Base-by-base conservation (phyloP, 192 early-diverging fungal genomes). In the Gorgonomyces haynaldii region DNA sequence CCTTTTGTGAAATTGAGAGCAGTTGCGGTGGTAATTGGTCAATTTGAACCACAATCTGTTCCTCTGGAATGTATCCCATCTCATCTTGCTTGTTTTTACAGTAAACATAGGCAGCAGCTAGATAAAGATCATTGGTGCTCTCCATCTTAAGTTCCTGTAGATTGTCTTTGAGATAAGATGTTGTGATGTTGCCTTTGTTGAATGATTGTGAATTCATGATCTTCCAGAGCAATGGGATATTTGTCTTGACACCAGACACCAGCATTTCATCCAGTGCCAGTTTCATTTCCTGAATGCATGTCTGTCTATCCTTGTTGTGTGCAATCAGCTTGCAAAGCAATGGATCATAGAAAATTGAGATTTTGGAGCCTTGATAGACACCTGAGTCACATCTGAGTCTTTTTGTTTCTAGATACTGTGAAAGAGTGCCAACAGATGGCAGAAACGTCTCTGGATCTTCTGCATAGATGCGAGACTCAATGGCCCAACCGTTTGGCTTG, bases 401-500 rank as follows among this genome's bases (percentile, higher is more conserved):
- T 26, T 49, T 50, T 0, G 92, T 88, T 57, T 96, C 92, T 22
- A 79, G 78, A 67, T 96, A 96, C 59, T 76, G 76, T 20, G 68
- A 64, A 38, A 96, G 74, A 25, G 81, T 77, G 36, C 92, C 92
- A 48, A 93, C 90, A 29, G 86, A 91, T 2, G 92, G 90, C 26
- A 96, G 66, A 69, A 88, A 93, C 62, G 82, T 89, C 40, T 84
- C 83, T 1, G 92, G 89, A 57, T 96, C 88, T 58, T 96, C 92
- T 21, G 92, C 92, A 57, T 96, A 96, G 10, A 96, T 87, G 39
- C 92, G 82, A 10, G 92, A 86, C 68, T 96, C 92, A 51, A 91
- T 78, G 4, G 92, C 85, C 89, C 89, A 93, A 1, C 92, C 92
- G 34, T 85, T 71, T 43, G 83, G 79, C 24, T 35, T 29, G 26